These are phyloP conservation scores for Marasmius sp. DNA, from an alignment of 1,284 basidiomycete genomes.

Conservation along the genomic window DNA sequence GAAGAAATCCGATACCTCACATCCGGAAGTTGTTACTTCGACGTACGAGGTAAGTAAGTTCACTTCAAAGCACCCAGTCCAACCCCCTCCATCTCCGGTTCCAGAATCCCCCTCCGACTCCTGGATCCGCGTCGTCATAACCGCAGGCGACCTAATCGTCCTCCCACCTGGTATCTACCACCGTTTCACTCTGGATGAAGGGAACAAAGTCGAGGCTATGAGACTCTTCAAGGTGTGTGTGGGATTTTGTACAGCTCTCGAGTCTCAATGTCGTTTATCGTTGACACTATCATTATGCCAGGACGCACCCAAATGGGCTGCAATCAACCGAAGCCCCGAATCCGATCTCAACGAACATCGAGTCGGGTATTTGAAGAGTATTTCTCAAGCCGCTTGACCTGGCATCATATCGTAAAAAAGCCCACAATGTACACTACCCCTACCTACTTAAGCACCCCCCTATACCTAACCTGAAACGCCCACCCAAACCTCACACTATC, in stretches of 20 bases:
- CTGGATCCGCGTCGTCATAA: slow-evolving; percentile 75
- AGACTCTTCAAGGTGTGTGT: slow-evolving; percentile 77
- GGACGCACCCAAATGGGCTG: slow-evolving; percentile 88
- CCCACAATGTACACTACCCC: too few relatives aligned
- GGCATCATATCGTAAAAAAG: too few relatives aligned
- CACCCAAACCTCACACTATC: slow-evolving; percentile 13
- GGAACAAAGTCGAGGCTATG: slow-evolving; percentile 68
- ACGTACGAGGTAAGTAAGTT: slow-evolving; percentile 79
- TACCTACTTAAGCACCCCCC: too few relatives aligned
- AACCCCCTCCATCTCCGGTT: too few relatives aligned
- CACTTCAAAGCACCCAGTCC: too few relatives aligned
- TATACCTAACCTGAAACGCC: slow-evolving; percentile 16
- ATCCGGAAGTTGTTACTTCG: slow-evolving; percentile 83
- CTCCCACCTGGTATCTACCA: slow-evolving; percentile 83
- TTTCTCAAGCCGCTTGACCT: slow-evolving; percentile 31
- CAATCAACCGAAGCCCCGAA: slow-evolving; percentile 60
- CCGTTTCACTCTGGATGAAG: slow-evolving; percentile 79
- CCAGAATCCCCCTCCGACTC: slow-evolving; percentile 54
- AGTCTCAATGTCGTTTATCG: too few relatives aligned
- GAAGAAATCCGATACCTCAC: slow-evolving; percentile 89
- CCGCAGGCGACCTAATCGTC: slow-evolving; percentile 72
- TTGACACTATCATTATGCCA: too few relatives aligned
- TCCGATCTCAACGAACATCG: slow-evolving; percentile 69
- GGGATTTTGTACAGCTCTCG: too few relatives aligned
- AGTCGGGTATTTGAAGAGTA: slow-evolving; percentile 55